A percentile compares a stretch with the other conserved stretches of the same genome.
phyloP scores from a whole-genome alignment of 1,284 basidiomycete genomes.

The Termitomyces sp. region DNA sequence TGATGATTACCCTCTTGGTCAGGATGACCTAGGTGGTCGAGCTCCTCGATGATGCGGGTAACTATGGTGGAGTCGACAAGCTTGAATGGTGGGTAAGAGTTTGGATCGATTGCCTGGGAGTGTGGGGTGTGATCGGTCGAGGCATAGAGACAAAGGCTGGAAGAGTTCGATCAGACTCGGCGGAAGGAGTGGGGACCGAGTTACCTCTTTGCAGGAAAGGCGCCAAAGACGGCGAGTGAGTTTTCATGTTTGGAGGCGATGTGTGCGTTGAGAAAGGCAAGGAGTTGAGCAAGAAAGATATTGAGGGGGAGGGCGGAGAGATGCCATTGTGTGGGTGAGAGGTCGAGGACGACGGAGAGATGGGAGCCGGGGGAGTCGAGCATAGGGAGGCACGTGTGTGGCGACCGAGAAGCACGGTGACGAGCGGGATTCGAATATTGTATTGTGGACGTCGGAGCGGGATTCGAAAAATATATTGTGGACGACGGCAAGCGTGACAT shows the following conservation, averaged over 20 bases:
- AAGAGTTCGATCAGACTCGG: not conserved
- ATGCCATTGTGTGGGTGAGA: slow-evolving; percentile 81
- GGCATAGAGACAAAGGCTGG: slow-evolving; percentile 71
- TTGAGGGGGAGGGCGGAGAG: slow-evolving; percentile 58
- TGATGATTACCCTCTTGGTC: slow-evolving; percentile 43
- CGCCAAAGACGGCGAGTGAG: slow-evolving; percentile 86
- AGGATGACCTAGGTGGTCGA: slow-evolving; percentile 43
- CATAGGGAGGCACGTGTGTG: slow-evolving; percentile 2
- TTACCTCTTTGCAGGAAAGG: slow-evolving; percentile 76
- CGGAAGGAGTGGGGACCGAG: not conserved
- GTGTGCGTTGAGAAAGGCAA: slow-evolving; percentile 91
- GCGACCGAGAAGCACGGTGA: slow-evolving; percentile 1
- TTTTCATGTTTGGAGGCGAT: slow-evolving; percentile 90
- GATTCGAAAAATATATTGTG: slow-evolving; percentile 14
- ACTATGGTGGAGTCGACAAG: slow-evolving; percentile 67
- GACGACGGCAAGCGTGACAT: slow-evolving; percentile 13
- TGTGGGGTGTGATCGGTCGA: slow-evolving; percentile 49
- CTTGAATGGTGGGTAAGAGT: slow-evolving; percentile 81
- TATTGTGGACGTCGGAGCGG: slow-evolving; percentile 15
- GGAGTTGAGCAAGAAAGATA: slow-evolving; percentile 72
- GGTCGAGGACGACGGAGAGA: slow-evolving; percentile 77
- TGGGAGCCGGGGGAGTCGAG: slow-evolving; percentile 60
- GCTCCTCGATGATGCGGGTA: slow-evolving; percentile 55
- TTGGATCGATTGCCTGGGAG: slow-evolving; percentile 52
- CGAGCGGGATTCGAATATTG: slow-evolving; percentile 9